Conservation (phyloP, 345 rosid genomes). For the Eucalyptus brandiana region DNA sequence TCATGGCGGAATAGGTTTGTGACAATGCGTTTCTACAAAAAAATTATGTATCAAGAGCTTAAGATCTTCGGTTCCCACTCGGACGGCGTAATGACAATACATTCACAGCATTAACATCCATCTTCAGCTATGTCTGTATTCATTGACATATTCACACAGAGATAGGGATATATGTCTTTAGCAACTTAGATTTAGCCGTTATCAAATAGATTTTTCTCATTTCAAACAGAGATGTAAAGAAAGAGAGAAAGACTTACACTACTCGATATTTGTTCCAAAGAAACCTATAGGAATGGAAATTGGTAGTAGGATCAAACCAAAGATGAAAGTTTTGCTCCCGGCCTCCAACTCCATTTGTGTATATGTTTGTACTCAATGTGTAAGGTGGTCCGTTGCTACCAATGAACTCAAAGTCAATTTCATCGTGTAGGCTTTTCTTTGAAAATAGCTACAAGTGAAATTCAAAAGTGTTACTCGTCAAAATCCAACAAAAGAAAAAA, state of each 20-base stretch:
- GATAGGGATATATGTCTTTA: neutral
- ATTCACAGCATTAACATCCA: neutral
- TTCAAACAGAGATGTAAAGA: neutral
- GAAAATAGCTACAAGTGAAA: neutral
- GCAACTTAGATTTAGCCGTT: neutral
- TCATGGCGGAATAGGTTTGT: neutral
- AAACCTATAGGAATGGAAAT: slow-evolving; percentile 5
- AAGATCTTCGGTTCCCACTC: neutral
- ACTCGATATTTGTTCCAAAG: neutral
- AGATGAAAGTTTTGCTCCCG: slow-evolving; percentile 1
- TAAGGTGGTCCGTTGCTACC: slow-evolving; percentile 1
- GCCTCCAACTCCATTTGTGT: neutral
- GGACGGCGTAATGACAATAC: neutral
- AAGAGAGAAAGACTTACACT: neutral
- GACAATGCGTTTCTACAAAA: neutral
- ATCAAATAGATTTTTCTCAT: neutral
- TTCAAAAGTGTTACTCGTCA: neutral
- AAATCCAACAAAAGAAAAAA: neutral
- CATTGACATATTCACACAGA: neutral
- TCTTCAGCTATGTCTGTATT: neutral
- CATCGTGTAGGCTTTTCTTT: neutral
- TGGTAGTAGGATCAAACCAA: slow-evolving; percentile 8
- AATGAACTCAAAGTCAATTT: slow-evolving; percentile 7
- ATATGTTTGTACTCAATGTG: slow-evolving; percentile 1
- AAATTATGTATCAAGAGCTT: neutral